Conservation (phyloP, 2,329 filamentous ascomycete species). For the Penicillium sp. region DNA sequence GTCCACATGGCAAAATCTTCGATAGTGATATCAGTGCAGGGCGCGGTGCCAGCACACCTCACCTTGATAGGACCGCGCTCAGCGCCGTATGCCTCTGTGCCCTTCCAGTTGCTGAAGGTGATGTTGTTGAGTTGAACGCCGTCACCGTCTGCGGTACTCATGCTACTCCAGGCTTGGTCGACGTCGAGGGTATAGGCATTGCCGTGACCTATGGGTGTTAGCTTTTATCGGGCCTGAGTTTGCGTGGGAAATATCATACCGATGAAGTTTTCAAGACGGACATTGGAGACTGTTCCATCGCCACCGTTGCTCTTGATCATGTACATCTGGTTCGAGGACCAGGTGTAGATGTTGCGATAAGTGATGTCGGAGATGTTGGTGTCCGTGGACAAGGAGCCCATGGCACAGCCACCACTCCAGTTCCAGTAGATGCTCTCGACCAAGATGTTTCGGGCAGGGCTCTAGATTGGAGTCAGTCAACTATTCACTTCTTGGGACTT, state of each 20-base stretch:
- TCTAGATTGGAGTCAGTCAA: constrained; percentile 29
- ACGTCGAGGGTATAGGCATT: constrained; percentile 61
- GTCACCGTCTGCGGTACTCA: constrained; percentile 43
- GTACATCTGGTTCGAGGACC: constrained; percentile 62
- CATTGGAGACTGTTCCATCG: constrained; percentile 52
- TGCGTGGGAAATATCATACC: constrained; percentile 16
- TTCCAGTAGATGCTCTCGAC: constrained; percentile 63
- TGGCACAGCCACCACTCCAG: constrained; percentile 59
- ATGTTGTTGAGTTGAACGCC: constrained; percentile 57
- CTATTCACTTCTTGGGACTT: too few species aligned
- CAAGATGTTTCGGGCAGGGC: constrained; percentile 54
- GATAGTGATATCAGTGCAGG: constrained; percentile 55
- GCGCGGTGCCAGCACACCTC: constrained; percentile 50
- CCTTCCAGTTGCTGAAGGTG: constrained; percentile 57
- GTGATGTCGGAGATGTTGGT: constrained; percentile 53
- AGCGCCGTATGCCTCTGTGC: constrained; percentile 50
- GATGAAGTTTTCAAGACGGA: constrained; percentile 58
- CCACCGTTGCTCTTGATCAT: constrained; percentile 64
- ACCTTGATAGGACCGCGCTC: constrained; percentile 56
- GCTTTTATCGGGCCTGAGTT: neutral
- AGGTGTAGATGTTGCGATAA: constrained; percentile 60
- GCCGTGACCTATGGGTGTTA: constrained; percentile 45
- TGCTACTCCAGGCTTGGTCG: constrained; percentile 54
- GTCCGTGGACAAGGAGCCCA: constrained; percentile 55
- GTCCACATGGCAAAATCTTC: constrained; percentile 52